Evolutionary conservation across 1,284 basidiomycete species (phyloP), one percentile per base, ranked within the genome.

Genomic region (Rhodofomes roseus): DNA sequence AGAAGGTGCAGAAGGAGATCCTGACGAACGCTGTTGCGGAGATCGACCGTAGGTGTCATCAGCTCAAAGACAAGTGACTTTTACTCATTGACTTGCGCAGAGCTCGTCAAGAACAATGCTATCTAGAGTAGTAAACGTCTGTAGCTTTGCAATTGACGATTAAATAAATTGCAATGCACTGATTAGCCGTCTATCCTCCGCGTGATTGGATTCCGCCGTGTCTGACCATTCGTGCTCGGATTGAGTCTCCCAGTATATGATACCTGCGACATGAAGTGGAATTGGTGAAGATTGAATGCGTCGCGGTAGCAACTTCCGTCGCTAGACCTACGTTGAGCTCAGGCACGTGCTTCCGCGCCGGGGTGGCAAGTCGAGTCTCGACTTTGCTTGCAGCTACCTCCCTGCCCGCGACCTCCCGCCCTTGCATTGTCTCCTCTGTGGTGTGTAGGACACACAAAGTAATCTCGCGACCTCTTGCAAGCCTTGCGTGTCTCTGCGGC

Each of bases 1-100:
- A 96, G 72, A 97, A 93, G 83, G 87, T 90, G 60, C 96, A 96
- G 83, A 92, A 87, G 77, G 94, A 97, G 60, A 89, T 99, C 70
- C 82, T 99, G 63, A 75, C 85, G 64, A 86, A 87, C 72, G 93
- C 95, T 64, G 82, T 99, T 63, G 79, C 85, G 56, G 95, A 98
- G 79, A 86, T 99, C 69, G 97, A 99, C 80, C 86, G 95, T 96
- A 73, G 78, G 94, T 89, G 27, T 23, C 37, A 40, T 29, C n/a
- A 46, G 29, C 34, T 9, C 5, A 56, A 9, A 14, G 22, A 34
- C 22, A 16, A 14, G 56, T 56, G 65, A 73, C 50, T 67, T 51
- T 57, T 29, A 8, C 27, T 50, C 4, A 36, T 29, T 31, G 39
- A 52, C n/a, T 36, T 25, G 41, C 63, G 37, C 71, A 90, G 88